These are phyloP conservation scores for Chlamydomonas reinhardtii DNA, from an alignment of 163 green algal species.

Conservation along the genomic window DNA sequence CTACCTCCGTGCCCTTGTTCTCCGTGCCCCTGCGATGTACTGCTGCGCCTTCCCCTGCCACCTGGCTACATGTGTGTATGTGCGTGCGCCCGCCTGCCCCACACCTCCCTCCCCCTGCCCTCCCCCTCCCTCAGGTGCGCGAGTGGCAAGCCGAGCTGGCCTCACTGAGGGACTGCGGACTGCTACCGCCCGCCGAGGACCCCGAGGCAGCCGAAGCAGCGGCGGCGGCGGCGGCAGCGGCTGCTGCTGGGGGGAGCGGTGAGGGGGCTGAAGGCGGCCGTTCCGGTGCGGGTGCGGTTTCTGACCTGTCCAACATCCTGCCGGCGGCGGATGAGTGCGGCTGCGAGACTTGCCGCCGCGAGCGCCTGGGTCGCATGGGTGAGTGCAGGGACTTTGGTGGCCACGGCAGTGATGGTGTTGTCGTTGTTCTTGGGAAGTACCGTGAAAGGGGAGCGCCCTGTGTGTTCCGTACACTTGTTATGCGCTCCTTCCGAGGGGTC, in stretches of 20 bases:
- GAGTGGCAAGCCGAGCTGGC: conserved; percentile 3
- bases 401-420: no score
- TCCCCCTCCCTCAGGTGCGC: neutral
- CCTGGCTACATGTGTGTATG: no score
- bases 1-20: no score
- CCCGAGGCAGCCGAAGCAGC: neutral
- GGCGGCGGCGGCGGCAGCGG: neutral
- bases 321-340: conserved; percentile 10
- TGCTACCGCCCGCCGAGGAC: neutral
- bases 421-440: no score
- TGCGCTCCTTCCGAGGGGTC: no score
- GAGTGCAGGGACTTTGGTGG: neutral
- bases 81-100: no score
- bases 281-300: neutral
- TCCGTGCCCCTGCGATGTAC: no score
- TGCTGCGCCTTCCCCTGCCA: no score
- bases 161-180: conserved; percentile 2
- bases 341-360: conserved; percentile 15
- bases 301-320: neutral
- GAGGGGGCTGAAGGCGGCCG: neutral
- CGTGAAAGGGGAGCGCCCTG: no score
- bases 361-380: conserved; percentile 9
- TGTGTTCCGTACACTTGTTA: no score
- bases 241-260: neutral
- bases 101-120: neutral